These are phyloP conservation scores for Cucumis melo DNA, from an alignment of 306 rosid genomes.

Conservation along the genomic window DNA sequence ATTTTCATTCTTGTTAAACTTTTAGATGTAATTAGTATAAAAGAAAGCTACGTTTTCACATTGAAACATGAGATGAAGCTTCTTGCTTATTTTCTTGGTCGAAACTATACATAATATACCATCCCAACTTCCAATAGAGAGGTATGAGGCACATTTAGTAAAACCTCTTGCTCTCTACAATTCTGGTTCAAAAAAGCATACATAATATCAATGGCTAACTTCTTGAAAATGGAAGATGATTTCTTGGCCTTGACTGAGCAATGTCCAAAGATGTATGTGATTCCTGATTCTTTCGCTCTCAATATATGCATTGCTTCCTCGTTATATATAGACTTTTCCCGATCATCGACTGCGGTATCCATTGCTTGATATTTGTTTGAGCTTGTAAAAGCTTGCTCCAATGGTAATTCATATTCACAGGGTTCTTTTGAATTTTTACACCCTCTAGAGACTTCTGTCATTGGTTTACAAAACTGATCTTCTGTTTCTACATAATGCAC, in stretches of 20 bases:
- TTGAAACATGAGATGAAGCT: not conserved
- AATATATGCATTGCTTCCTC: slow-evolving; percentile 43
- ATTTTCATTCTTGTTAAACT: too few relatives aligned
- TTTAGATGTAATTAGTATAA: not conserved
- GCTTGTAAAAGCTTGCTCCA: slow-evolving; percentile 10
- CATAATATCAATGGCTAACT: slow-evolving; percentile 43
- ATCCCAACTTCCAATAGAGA: slow-evolving; percentile 76
- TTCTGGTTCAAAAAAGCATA: slow-evolving; percentile 57
- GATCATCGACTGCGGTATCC: not conserved
- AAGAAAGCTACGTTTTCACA: not conserved
- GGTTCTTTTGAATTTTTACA: slow-evolving; percentile 16
- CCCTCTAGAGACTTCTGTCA: slow-evolving; percentile 13
- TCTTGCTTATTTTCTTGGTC: not conserved
- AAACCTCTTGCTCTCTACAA: slow-evolving; percentile 47
- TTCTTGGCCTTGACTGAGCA: slow-evolving; percentile 58
- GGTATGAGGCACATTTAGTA: slow-evolving; percentile 49
- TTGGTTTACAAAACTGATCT: slow-evolving; percentile 10
- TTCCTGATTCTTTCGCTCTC: slow-evolving; percentile 66
- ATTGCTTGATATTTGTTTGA: slow-evolving; percentile 11
- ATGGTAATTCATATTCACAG: not conserved
- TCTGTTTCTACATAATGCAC: slow-evolving; percentile 51
- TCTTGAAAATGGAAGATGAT: slow-evolving; percentile 53
- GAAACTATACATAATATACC: slow-evolving; percentile 50
- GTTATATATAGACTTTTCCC: slow-evolving; percentile 12
- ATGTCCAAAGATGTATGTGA: slow-evolving; percentile 63